Base-by-base conservation (phyloP, 768 basidiomycete genomes). In the Pisolithus tinctorius region DNA sequence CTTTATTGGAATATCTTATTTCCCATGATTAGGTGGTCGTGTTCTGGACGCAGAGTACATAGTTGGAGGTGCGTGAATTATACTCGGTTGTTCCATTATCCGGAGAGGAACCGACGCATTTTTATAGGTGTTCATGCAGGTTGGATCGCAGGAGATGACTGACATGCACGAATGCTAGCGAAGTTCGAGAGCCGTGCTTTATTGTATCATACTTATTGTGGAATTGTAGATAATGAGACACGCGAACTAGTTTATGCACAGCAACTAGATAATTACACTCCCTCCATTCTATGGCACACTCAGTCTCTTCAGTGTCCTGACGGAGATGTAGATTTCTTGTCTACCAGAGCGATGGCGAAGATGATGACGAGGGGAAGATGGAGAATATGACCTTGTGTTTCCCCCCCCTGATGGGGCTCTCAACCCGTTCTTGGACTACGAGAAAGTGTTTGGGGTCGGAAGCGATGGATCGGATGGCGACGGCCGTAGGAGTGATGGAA, bases 161-260 rank as follows among this genome's bases (percentile, higher is more conserved):
- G 23, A 23, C 40, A 8, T 11, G 11, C 4, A 34, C 13, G 34
- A 34, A 14, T 4, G 13, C 34, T 34, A 5, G 34, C 34, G 14
- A 11, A 14, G 2, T 14, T 34, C 11, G 34, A 34, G 30, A 31
- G 34, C 11, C 34, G 4, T 34, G 34, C 34, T 13, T 34, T 14
- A 14, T 34, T 2, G 34, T 13, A 34, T 11, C 13, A 13, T 34
- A 34, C 14, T 34, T 34, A 34, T 34, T 34, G 34, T 14, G 34
- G 4, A 13, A 29, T 29, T 29, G 27, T 29, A 29, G 4, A 29
- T 89, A 90, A 64, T 45, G 53, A 13, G 14, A 34, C 34, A 4
- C 11, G 34, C 13, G 14, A 13, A 11, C 13, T 34, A 34, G 14
- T 4, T 34, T 34, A 34, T 1, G 30, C 10, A 10, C 8, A 31